These are phyloP conservation scores for Russula ochroleuca DNA, from an alignment of 768 basidiomycete genomes.

Conservation along the genomic window DNA sequence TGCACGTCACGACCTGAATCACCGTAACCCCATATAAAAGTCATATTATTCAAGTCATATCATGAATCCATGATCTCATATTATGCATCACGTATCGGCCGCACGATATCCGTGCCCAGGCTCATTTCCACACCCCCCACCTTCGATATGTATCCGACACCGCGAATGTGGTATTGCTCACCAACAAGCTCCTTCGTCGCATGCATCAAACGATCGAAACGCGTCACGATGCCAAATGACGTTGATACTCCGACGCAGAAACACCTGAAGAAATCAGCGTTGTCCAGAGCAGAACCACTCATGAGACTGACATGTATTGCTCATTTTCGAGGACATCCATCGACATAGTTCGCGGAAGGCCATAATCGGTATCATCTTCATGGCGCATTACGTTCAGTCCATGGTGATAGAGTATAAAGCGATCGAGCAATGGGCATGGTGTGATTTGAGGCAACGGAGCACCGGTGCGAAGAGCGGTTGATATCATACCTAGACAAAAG, in stretches of 20 bases:
- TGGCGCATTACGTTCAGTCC: conserved; percentile 65
- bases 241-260: conserved; percentile 74
- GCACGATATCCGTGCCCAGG: conserved; percentile 34
- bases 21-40: no score
- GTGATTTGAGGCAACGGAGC: conserved; percentile 81
- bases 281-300: background rate
- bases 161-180: conserved; percentile 76
- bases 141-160: conserved; percentile 42
- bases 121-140: conserved; percentile 33
- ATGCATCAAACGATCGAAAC: conserved; percentile 73
- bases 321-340: conserved; percentile 70
- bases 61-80: no score
- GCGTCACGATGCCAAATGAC: conserved; percentile 58
- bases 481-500: conserved; percentile 62
- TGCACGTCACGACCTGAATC: no score
- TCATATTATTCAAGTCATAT: no score
- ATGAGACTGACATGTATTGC: conserved; percentile 64
- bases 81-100: conserved; percentile 19
- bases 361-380: conserved; percentile 70
- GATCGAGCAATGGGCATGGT: conserved; percentile 58
- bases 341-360: conserved; percentile 65
- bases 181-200: conserved; percentile 84
- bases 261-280: conserved; percentile 38
- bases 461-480: conserved; percentile 69
- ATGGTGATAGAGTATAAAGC: conserved; percentile 47